phyloP scores from a whole-genome alignment of 805 yeast species.

The Yarrowia sp. region DNA sequence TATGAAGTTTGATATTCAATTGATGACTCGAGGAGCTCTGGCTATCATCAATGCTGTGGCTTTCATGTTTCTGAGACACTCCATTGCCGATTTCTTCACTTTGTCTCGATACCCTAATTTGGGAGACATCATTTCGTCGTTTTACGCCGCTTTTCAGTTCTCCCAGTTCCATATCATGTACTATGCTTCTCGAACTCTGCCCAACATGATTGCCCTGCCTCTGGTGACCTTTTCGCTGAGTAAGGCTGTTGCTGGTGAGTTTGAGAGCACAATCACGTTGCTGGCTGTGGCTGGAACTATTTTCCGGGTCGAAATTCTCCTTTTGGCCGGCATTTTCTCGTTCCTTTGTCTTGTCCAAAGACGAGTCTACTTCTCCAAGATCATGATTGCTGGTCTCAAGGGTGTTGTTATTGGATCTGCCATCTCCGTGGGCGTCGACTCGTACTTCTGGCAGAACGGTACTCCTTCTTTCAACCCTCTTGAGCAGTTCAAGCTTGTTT shows the following conservation, averaged over 20 bases:
- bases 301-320: slow-evolving; percentile 67
- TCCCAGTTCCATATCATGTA: slow-evolving; percentile 77
- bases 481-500: slow-evolving; percentile 33
- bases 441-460: slow-evolving; percentile 64
- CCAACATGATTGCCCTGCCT: slow-evolving; percentile 80
- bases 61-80: slow-evolving; percentile 50
- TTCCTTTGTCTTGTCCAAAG: slow-evolving; percentile 46
- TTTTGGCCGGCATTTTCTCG: slow-evolving; percentile 44
- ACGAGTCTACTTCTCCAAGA: slow-evolving; percentile 45
- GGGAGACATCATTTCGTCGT: slow-evolving; percentile 33
- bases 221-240: slow-evolving; percentile 56
- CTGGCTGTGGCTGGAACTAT: slow-evolving; percentile 62
- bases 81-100: slow-evolving; percentile 36
- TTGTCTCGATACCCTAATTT: slow-evolving; percentile 24
- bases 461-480: slow-evolving; percentile 26
- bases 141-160: slow-evolving; percentile 58
- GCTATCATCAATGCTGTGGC: slow-evolving; percentile 60
- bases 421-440: slow-evolving; percentile 55
- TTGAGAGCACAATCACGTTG: slow-evolving; percentile 48
- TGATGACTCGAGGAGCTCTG: slow-evolving; percentile 54
- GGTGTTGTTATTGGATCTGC: slow-evolving; percentile 55
- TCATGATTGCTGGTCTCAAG: slow-evolving; percentile 33
- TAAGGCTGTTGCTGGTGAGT: slow-evolving; percentile 49
- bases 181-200: slow-evolving; percentile 80
- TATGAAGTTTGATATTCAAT: slow-evolving; percentile 45